Evolutionary conservation across 169 alveolate genomes (phyloP).

Genomic region (Theileria luwenshuni): DNA sequence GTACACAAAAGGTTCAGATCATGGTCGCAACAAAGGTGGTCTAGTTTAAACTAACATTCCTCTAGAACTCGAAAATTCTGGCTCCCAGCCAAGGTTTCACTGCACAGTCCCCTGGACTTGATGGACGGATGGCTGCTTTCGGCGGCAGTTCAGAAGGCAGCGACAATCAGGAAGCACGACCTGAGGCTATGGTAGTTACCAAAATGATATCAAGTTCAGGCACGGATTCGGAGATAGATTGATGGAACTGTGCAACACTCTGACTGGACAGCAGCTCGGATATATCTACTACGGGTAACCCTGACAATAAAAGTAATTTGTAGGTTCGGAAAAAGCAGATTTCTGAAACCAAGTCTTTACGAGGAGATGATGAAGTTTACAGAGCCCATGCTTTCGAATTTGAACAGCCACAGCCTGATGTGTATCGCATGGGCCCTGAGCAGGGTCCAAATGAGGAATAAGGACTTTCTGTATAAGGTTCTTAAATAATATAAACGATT

Average conservation of each 20-base stretch:
- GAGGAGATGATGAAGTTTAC: slow-evolving; percentile 57
- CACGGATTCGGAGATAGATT: slow-evolving; percentile 64
- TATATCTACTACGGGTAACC: slow-evolving; percentile 81
- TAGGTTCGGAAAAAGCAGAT: slow-evolving; percentile 80
- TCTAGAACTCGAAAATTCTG: slow-evolving; percentile 80
- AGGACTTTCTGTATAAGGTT: slow-evolving; percentile 46
- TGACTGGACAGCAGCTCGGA: slow-evolving; percentile 83
- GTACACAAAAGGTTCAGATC: slow-evolving; percentile 85
- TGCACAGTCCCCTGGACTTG: slow-evolving; percentile 72
- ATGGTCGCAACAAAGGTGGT: slow-evolving; percentile 83
- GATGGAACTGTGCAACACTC: slow-evolving; percentile 69
- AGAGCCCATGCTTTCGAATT: slow-evolving; percentile 56
- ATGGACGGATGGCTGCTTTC: slow-evolving; percentile 79
- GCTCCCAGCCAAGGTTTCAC: slow-evolving; percentile 82
- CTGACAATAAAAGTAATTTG: neutral
- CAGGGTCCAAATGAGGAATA: slow-evolving; percentile 65
- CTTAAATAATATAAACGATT: neutral
- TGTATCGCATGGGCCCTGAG: slow-evolving; percentile 81
- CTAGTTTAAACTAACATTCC: neutral
- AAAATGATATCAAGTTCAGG: slow-evolving; percentile 31
- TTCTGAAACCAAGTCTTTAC: slow-evolving; percentile 69
- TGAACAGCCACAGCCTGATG: slow-evolving; percentile 82
- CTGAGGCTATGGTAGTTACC: slow-evolving; percentile 70
- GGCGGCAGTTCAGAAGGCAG: slow-evolving; percentile 84
- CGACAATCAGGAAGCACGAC: slow-evolving; percentile 82